Conservation (phyloP, 164 flowering plant genomes). For the Nelumbo lutea region DNA sequence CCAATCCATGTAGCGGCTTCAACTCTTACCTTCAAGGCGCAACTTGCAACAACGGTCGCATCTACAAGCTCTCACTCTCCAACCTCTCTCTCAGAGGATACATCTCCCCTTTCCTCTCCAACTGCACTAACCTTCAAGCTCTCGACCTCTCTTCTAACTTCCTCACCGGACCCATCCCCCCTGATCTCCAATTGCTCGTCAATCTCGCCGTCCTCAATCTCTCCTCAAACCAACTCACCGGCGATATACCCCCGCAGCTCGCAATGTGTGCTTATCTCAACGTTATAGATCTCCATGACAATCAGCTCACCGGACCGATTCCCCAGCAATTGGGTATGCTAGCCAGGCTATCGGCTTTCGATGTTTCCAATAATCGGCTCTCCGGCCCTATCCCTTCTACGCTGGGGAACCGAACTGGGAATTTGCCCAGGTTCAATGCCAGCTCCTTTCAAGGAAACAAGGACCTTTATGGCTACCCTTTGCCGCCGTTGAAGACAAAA, state of each 20-base stretch:
- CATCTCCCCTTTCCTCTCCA: constrained; percentile 71
- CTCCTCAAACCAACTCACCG: constrained; percentile 62
- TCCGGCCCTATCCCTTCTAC: constrained; percentile 64
- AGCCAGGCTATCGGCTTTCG: constrained; percentile 65
- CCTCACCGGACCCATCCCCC: constrained; percentile 72
- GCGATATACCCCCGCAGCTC: constrained; percentile 66
- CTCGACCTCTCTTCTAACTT: constrained; percentile 85
- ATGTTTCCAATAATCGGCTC: constrained; percentile 64
- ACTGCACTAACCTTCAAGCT: constrained; percentile 89
- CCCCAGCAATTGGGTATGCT: constrained; percentile 69
- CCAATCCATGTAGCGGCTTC: constrained; percentile 77
- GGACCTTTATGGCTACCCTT: constrained; percentile 84
- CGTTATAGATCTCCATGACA: constrained; percentile 80
- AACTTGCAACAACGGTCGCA: constrained; percentile 95
- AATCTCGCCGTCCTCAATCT: constrained; percentile 93
- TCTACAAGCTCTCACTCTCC: constrained; percentile 79
- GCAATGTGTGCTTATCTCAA: constrained; percentile 79
- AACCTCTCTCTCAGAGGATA: constrained; percentile 64
- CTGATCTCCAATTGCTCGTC: constrained; percentile 62
- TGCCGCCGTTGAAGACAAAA: constrained; percentile 42
- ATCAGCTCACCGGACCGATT: constrained; percentile 61
- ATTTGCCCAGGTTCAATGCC: constrained; percentile 63
- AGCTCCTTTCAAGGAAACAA: constrained; percentile 69
- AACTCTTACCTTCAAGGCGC: constrained; percentile 74
- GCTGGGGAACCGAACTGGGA: constrained; percentile 61